Base-by-base conservation (phyloP, 2,329 filamentous ascomycete genomes). In the Alternaria ethzedia region DNA sequence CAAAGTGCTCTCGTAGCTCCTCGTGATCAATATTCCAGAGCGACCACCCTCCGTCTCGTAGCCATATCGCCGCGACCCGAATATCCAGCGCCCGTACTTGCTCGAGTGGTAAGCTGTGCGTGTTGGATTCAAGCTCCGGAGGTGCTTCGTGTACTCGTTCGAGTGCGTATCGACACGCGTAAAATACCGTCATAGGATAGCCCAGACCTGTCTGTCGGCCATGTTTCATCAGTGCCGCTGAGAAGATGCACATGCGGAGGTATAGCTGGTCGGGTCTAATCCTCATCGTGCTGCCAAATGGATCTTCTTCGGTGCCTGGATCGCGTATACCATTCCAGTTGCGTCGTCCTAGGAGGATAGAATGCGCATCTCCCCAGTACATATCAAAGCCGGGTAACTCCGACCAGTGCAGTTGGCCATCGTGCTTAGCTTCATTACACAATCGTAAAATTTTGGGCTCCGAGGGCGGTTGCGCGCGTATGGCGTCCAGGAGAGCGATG, bases 11-110 rank as follows among this genome's bases (percentile, higher is more conserved):
- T 12, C 25, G 46, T 5, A 62, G 30, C 15, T 54, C 17, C 5
- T 32, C 8, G 11, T 45, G n/a, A 11, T 62, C 54, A 4, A 6
- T 13, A 25, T 51, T 49, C 44, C 54, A 57, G 4, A 62, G 36
- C 12, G 26, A 10, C 13, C 36, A 41, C 3, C 15, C 54, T 21
- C 54, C 54, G 6, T 62, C 47, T 0, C 45, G 59, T 26, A 62
- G 8, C 59, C 59, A 62, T n/a, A n/a, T 57, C 13, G 59, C 59
- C 26, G 54, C 59, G 20, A 51, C 47, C 15, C 45, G 28, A 6
- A 62, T 13, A n/a, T 62, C 59, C 11, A 62, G 26, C 11, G 45
- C 59, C 20, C 54, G 30, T 15, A 45, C 3, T 13, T 47, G 54
- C 46, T 62, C 25, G 11, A 46, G 11, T 2, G 49, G 3, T 21